These are phyloP conservation scores for Rutstroemia sp. DNA, from an alignment of 2,329 filamentous ascomycete species.

Conservation along the genomic window DNA sequence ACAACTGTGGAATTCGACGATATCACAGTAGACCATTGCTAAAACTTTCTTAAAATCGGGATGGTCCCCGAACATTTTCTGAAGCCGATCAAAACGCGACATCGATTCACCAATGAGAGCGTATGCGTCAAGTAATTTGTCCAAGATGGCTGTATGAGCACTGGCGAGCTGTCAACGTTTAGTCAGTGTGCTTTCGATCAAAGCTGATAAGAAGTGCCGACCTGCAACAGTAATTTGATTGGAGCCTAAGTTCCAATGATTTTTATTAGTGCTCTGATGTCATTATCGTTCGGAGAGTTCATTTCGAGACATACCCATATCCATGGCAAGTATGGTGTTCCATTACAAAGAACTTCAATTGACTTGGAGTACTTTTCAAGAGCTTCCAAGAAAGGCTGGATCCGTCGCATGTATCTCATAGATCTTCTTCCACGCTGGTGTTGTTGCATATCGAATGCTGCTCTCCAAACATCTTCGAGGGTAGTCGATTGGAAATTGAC, in stretches of 20 bases:
- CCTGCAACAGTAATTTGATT: background rate
- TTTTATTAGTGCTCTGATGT: background rate
- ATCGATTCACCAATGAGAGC: conserved; percentile 33
- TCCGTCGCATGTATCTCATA: too few relatives aligned
- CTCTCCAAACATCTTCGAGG: too few relatives aligned
- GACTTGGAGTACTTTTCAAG: background rate
- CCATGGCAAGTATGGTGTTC: background rate
- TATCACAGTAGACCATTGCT: conserved; percentile 32
- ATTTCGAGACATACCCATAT: background rate
- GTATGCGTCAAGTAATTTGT: conserved; percentile 33
- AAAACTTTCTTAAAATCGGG: conserved; percentile 29
- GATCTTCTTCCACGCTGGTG: too few relatives aligned
- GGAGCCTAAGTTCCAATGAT: background rate
- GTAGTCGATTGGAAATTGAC: too few relatives aligned
- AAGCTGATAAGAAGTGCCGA: background rate
- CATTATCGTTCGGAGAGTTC: background rate
- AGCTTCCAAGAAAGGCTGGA: too few relatives aligned
- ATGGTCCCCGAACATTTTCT: conserved; percentile 26
- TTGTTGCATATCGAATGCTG: too few relatives aligned
- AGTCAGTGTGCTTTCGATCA: background rate
- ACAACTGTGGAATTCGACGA: conserved; percentile 33
- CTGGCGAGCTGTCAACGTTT: conserved; percentile 22
- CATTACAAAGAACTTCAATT: background rate
- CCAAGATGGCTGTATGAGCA: conserved; percentile 30
- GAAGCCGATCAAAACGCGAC: conserved; percentile 31